Percentiles rank a stretch among this genome's conserved stretches.
Conservation (phyloP, 1,284 basidiomycete genomes). For the Austropuccinia psidii region DNA sequence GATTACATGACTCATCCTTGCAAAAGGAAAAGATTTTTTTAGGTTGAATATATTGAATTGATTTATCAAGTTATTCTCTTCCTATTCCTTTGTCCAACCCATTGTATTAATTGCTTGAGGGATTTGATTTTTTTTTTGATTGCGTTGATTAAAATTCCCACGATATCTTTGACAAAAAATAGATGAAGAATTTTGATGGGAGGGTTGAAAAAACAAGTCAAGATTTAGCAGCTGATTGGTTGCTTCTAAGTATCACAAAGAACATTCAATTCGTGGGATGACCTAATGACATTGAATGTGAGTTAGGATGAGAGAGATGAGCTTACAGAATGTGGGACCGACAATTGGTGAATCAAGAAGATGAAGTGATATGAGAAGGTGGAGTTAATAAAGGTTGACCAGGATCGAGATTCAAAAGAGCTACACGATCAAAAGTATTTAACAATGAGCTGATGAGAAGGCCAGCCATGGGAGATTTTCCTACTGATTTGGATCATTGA, state of each 20-base stretch:
- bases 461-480: slow-evolving; percentile 22
- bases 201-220: neutral
- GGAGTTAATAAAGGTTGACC: slow-evolving; percentile 32
- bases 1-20: neutral
- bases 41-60: slow-evolving; percentile 8
- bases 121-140: neutral
- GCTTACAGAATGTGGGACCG: slow-evolving; percentile 26
- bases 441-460: slow-evolving; percentile 23
- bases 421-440: slow-evolving; percentile 2
- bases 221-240: slow-evolving; percentile 6
- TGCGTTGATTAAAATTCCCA: too few species aligned
- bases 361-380: slow-evolving; percentile 21
- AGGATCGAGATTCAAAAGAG: slow-evolving; percentile 31
- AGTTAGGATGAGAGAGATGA: neutral
- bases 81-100: slow-evolving; percentile 34
- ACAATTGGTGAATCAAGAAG: slow-evolving; percentile 1
- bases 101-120: slow-evolving; percentile 31
- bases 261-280: slow-evolving; percentile 18
- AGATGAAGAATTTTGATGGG: neutral
- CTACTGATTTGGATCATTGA: slow-evolving; percentile 21
- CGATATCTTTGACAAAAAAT: neutral
- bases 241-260: neutral
- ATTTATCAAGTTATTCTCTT: slow-evolving; percentile 11
- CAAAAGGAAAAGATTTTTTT: slow-evolving; percentile 11
- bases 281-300: slow-evolving; percentile 27